Evolutionary conservation across 257 asterid genomes (phyloP), one percentile per base, ranked within the genome.

Genomic region (Nicotiana benthamiana): DNA sequence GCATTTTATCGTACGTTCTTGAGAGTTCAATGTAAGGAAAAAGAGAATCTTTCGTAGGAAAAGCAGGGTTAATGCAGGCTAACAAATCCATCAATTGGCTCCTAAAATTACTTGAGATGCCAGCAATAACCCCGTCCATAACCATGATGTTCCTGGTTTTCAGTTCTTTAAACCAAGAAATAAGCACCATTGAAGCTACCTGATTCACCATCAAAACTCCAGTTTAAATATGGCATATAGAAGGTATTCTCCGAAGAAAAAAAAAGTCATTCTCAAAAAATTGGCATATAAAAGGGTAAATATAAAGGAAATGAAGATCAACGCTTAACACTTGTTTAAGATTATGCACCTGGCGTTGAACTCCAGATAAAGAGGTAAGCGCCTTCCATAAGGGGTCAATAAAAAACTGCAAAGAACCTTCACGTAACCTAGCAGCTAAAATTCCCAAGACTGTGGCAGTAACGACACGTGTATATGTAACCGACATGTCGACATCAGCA

Each of bases 161-260:
- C 86, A 90, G 84, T 88, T 92, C 97, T 88, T 92, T 94, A 84
- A 92, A 96, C 99, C 99, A 96, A 81, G 99, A 90, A 82, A 92
- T 89, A 64, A 94, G 91, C 30, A 94, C 89, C 97, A 96, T 81
- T 6, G 98, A 90, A 80, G 95, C 97, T 87, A 96, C 98, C 99
- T 96, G 91, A 24, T 48, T 72, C 61, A 72, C 59, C 36, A 72
- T 48, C 59, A 48, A 72, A 78, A 48, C 57, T 7, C 61, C 78
- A 72, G 40, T 46, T 72, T 72, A 72, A 22, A 72, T 22, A 51
- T 51, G 48, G 12, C 48, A 40, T 40, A 9, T 40, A 40, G 48
- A 40, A 40, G 12, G 48, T 40, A 40, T 40, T 40, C 48, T 40
- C 12, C 8, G 10, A 2, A 36, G 6, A 9, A 40, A 40, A 40